Evolutionary conservation across 352 stramenopile species (phyloP).

Genomic region (Salisapilia sapeloensis): DNA sequence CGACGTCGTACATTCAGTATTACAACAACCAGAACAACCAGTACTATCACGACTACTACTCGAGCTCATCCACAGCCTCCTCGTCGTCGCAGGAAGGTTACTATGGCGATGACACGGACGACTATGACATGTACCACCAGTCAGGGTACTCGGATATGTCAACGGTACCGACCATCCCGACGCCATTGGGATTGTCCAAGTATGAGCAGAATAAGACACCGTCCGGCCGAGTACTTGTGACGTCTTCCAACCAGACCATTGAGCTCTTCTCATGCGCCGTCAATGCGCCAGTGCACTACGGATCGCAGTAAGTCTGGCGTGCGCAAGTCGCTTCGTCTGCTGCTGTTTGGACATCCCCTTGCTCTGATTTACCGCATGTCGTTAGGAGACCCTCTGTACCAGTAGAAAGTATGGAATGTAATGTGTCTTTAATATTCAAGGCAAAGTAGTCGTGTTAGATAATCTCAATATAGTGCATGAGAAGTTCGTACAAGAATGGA

Average conservation of each 20-base stretch:
- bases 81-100: slow-evolving; percentile 55
- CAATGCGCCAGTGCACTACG: slow-evolving; percentile 46
- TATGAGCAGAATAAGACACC: slow-evolving; percentile 70
- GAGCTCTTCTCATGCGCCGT: slow-evolving; percentile 74
- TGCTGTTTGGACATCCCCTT: too few relatives aligned
- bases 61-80: slow-evolving; percentile 55
- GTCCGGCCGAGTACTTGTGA: slow-evolving; percentile 57
- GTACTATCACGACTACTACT: slow-evolving; percentile 40
- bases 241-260: slow-evolving; percentile 63
- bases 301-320: slow-evolving; percentile 3
- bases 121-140: slow-evolving; percentile 38
- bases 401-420: too few relatives aligned
- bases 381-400: too few relatives aligned
- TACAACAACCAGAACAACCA: slow-evolving; percentile 22
- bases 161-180: slow-evolving; percentile 59
- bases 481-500: too few relatives aligned
- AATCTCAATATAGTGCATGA: too few relatives aligned
- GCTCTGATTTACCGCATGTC: too few relatives aligned
- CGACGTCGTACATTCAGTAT: slow-evolving; percentile 12
- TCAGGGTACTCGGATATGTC: slow-evolving; percentile 45
- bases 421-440: too few relatives aligned
- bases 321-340: too few relatives aligned
- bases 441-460: too few relatives aligned
- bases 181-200: slow-evolving; percentile 40
- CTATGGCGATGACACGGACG: slow-evolving; percentile 57